Base-by-base conservation (phyloP, 176 grass and related monocot species). In the Ananas comosus region DNA sequence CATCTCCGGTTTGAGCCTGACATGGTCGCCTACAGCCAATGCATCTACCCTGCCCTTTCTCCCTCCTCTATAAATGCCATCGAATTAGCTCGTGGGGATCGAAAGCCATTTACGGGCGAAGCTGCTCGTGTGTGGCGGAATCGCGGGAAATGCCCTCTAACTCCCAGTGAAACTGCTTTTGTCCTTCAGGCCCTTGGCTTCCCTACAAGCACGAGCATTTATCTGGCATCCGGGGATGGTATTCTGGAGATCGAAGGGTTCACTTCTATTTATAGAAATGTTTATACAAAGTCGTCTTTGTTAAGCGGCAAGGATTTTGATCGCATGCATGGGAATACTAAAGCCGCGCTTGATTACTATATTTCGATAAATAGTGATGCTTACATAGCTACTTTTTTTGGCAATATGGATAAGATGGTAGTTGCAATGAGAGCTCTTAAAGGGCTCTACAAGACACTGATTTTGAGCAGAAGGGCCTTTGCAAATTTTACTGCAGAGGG, bases 321-420 rank as follows among this genome's bases (percentile, higher is more conserved):
- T 78, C 73, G 65, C 13, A 99, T 99, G 95, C 95, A 94, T 77
- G 95, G 95, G 48, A 99, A 99, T 70, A 88, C 95, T 0, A 94
- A 99, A 70, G 95, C 90, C 75, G 87, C 87, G 47, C 76, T 99
- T 8, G 95, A 94, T 73, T 99, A 99, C 70, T 94, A 91, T 78
- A 84, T 99, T 86, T 99, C 95, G 29, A 84, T 99, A 70, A 88
- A 88, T 28, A 86, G 90, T 16, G 87, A 94, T 42, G 82, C 87
- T 48, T 94, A 94, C 54, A 63, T 94, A 28, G 77, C 95, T 53
- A 94, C 87, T 51, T 94, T 84, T 79, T 99, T 99, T 82, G 95
- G 90, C 28, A 99, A 99, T 77, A 99, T 94, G 95, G 90, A 99
- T 74, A 99, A 99, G 90, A 94, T 99, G 82, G 90, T 99, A 49